A percentile compares a stretch with the other conserved stretches of the same genome.
These are phyloP conservation scores for Rugosomyces carneus DNA, from an alignment of 1,284 basidiomycete genomes.

Conservation along the genomic window DNA sequence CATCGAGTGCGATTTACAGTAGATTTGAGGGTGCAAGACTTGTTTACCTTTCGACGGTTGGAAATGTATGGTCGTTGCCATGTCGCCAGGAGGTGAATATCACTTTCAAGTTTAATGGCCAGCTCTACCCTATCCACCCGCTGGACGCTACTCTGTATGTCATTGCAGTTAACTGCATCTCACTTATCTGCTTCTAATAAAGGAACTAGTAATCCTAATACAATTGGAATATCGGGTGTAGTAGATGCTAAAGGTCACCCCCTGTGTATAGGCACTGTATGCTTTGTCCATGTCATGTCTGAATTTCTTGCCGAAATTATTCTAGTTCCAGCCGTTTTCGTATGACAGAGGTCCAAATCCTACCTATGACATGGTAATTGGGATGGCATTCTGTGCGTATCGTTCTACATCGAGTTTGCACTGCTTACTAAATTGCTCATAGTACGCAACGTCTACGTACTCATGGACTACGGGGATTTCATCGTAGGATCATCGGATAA, in stretches of 20 bases:
- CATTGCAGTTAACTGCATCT: background rate
- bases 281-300: slow-evolving; percentile 15
- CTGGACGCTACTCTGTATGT: slow-evolving; percentile 45
- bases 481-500: slow-evolving; percentile 30
- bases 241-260: slow-evolving; percentile 28
- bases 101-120: slow-evolving; percentile 51
- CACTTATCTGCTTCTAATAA: background rate
- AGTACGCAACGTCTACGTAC: slow-evolving; percentile 52
- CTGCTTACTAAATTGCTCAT: slow-evolving; percentile 3
- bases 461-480: slow-evolving; percentile 59
- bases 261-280: slow-evolving; percentile 44
- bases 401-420: slow-evolving; percentile 3
- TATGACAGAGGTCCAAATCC: slow-evolving; percentile 28
- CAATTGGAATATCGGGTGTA: slow-evolving; percentile 25
- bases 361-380: slow-evolving; percentile 41
- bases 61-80: slow-evolving; percentile 50
- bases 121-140: slow-evolving; percentile 53
- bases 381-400: slow-evolving; percentile 50
- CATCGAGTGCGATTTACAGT: slow-evolving; percentile 53
- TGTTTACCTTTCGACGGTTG: slow-evolving; percentile 35
- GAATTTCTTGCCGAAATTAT: slow-evolving; percentile 3
- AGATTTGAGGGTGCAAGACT: slow-evolving; percentile 44
- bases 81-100: slow-evolving; percentile 57
- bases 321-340: slow-evolving; percentile 46
- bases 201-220: slow-evolving; percentile 22